Percentiles rank a stretch among this genome's conserved stretches.
phyloP scores from a whole-genome alignment of 345 rosid genomes.

The Passiflora organensis region DNA sequence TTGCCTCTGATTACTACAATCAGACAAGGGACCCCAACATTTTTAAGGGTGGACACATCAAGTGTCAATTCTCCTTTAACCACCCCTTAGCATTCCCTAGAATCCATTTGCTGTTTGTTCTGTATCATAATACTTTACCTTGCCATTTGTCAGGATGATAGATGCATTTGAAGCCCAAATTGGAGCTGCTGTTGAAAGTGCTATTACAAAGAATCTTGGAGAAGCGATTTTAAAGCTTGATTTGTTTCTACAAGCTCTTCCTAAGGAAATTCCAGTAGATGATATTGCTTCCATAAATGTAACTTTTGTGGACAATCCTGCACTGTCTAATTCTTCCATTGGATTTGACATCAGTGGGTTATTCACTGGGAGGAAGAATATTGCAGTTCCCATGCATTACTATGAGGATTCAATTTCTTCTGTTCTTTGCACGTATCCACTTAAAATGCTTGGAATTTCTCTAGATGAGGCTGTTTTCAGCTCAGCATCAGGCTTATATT shows the following conservation, averaged over 20 bases:
- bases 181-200: slow-evolving; percentile 72
- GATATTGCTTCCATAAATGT: slow-evolving; percentile 81
- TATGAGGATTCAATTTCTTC: slow-evolving; percentile 34
- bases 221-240: slow-evolving; percentile 78
- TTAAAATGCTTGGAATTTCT: slow-evolving; percentile 87
- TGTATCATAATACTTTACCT: slow-evolving; percentile 6
- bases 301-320: slow-evolving; percentile 67
- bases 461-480: slow-evolving; percentile 79
- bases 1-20: no score
- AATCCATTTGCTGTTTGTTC: slow-evolving; percentile 5
- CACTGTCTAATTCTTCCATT: slow-evolving; percentile 62
- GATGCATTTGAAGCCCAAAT: slow-evolving; percentile 84
- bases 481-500: slow-evolving; percentile 86
- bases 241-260: slow-evolving; percentile 66
- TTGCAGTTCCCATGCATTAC: slow-evolving; percentile 15
- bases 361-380: slow-evolving; percentile 44
- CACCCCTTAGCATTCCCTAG: background rate
- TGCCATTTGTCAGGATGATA: slow-evolving; percentile 53
- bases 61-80: background rate
- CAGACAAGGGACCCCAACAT: no score
- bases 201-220: slow-evolving; percentile 60
- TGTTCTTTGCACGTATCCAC: slow-evolving; percentile 48
- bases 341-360: slow-evolving; percentile 78
- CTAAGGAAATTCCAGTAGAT: slow-evolving; percentile 86
- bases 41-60: background rate